Evolutionary conservation across 768 basidiomycete genomes (phyloP).

Genomic region (Trametes punicea): DNA sequence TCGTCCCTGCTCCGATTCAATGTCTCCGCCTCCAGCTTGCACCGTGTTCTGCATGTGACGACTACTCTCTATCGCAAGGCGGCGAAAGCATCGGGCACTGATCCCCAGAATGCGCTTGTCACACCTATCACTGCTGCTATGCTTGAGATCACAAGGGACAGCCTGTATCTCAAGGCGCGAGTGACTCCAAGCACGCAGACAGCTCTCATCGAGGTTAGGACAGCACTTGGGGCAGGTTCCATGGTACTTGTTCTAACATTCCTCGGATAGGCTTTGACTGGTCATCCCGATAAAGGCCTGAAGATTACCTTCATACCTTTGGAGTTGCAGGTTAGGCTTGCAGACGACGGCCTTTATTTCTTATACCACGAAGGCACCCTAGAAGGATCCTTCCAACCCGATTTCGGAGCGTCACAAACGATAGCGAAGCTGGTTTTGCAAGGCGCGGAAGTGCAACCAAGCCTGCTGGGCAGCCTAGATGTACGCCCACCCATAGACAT

Average conservation of each 20-base stretch:
- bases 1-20: constrained; percentile 47
- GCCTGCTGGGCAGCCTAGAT: constrained; percentile 37
- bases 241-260: not conserved
- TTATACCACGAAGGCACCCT: constrained; percentile 48
- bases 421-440: constrained; percentile 53
- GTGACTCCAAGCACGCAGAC: constrained; percentile 18
- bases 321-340: constrained; percentile 38
- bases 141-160: constrained; percentile 24
- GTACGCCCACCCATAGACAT: no score
- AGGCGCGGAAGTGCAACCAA: constrained; percentile 43
- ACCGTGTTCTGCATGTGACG: constrained; percentile 47
- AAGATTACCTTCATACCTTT: constrained; percentile 25
- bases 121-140: constrained; percentile 23
- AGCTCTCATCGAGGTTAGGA: constrained; percentile 42
- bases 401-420: constrained; percentile 50
- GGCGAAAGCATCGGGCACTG: constrained; percentile 4
- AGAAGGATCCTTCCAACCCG: constrained; percentile 45
- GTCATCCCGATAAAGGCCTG: not conserved
- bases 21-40: constrained; percentile 42
- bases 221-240: no score
- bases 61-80: constrained; percentile 40
- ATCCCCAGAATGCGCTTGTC: constrained; percentile 1
- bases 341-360: constrained; percentile 51
- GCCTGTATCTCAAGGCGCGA: constrained; percentile 21
- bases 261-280: constrained; percentile 9